Percentiles rank a stretch among this genome's conserved stretches.
phyloP scores from a whole-genome alignment of 2,329 filamentous ascomycete genomes.

The Beauveria brongniartii region DNA sequence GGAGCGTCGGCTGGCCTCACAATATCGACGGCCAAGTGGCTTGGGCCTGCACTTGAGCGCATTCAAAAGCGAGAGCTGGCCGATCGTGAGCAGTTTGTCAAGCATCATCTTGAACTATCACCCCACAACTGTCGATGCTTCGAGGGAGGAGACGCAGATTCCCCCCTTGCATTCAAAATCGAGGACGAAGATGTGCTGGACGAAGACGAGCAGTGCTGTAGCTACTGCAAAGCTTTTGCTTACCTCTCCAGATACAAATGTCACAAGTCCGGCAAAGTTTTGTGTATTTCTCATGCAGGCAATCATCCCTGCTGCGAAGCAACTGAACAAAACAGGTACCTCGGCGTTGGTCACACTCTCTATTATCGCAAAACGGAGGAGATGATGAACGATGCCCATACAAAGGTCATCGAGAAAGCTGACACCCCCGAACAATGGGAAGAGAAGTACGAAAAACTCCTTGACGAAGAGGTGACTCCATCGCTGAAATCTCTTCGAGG shows the following conservation, averaged over 20 bases:
- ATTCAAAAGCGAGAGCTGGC: conserved; percentile 66
- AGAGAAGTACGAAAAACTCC: conserved; percentile 75
- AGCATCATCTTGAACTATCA: conserved; percentile 50
- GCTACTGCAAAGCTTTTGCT: conserved; percentile 84
- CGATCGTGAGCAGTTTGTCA: conserved; percentile 60
- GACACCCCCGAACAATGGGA: conserved; percentile 81
- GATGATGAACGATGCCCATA: conserved; percentile 55
- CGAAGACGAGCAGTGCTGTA: conserved; percentile 90
- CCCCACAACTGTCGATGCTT: conserved; percentile 43
- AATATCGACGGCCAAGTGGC: conserved; percentile 92
- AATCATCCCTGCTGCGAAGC: conserved; percentile 71
- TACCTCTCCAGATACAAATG: conserved; percentile 90
- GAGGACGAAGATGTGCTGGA: conserved; percentile 73
- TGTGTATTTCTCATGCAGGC: conserved; percentile 79
- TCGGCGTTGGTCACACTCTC: conserved; percentile 63
- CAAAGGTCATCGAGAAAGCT: conserved; percentile 80
- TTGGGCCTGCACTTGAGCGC: conserved; percentile 76
- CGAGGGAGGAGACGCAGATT: conserved; percentile 40
- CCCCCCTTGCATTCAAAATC: conserved; percentile 53
- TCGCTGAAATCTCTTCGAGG: conserved; percentile 78
- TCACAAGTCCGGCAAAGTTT: conserved; percentile 66
- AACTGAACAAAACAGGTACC: conserved; percentile 57
- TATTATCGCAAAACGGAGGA: conserved; percentile 71
- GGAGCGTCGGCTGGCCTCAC: conserved; percentile 58
- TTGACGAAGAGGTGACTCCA: conserved; percentile 77